Base-by-base conservation (phyloP, 1,284 basidiomycete species). In the Ganoderma lingzhi region DNA sequence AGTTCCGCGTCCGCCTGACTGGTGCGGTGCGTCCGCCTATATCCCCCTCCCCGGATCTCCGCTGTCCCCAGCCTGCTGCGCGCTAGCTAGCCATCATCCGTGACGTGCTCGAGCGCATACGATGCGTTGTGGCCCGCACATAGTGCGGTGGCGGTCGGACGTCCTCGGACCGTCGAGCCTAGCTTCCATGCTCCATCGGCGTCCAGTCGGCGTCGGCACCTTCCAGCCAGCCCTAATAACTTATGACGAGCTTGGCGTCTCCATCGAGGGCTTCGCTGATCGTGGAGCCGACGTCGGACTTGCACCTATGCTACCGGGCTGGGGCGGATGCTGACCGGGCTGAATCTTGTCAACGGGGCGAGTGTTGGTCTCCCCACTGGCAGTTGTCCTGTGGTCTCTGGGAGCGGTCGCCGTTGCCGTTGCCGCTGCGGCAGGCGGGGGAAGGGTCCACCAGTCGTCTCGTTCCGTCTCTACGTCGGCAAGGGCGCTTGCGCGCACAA, bases 391-490 rank as follows among this genome's bases (percentile, higher is more conserved):
- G n/a, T 35, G 15, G 56, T 35, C 56, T 28, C 30, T 59, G 45
- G 44, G 48, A 59, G 53, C 51, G 28, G 62, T 45, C n/a, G 12
- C 56, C 19, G 28, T 45, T 32, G 12, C 56, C 19, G 28, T 28
- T 44, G 12, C 56, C 30, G 28, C 15, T 44, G 41, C 32, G 32
- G 64, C 42, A 53, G 37, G 35, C 23, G 53, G 71, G 19, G 75
- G 77, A 64, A 78, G 68, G 28, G 77, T 69, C 81, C 80, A 83
- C 75, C 82, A 81, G 9, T 71, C 64, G 64, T 66, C 68, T 39
- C 23, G 23, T 23, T 23, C 23, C 23, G n/a, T 37, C 58, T 42
- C 39, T 14, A 39, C 23, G 12, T 28, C 59, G 59, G 37, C 60
- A 51, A 82, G 73, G 48, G 69, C 62, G 23, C 76, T 73, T 44